phyloP scores from a whole-genome alignment of 2,329 filamentous ascomycete genomes.

The Exophiala dermatitidis region DNA sequence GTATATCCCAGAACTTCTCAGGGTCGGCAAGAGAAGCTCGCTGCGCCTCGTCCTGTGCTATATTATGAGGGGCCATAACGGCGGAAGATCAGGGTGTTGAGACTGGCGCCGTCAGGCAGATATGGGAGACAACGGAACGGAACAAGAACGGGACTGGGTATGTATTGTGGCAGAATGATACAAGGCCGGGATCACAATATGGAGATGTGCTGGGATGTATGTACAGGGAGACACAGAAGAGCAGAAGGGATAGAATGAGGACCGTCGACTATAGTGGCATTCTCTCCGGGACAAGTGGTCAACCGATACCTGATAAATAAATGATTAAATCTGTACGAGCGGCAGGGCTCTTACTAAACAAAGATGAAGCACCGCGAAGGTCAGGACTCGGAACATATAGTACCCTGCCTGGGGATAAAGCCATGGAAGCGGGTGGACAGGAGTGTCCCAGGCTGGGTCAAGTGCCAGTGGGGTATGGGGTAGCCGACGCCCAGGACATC shows the following conservation, averaged over 20 bases:
- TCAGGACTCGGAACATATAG: not conserved
- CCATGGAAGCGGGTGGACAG: not conserved
- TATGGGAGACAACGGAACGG: not conserved
- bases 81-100: not conserved
- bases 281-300: no score
- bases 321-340: no score
- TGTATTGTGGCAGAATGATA: no score
- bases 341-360: not conserved
- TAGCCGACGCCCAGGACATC: not conserved
- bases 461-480: not conserved
- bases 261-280: no score
- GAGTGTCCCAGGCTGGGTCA: not conserved
- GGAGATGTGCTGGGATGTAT: no score
- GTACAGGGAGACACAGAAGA: no score
- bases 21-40: constrained; percentile 58
- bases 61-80: constrained; percentile 22
- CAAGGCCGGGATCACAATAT: no score
- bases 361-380: not conserved
- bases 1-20: constrained; percentile 65
- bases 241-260: no score
- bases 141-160: not conserved
- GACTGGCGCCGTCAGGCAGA: no score
- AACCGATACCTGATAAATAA: no score
- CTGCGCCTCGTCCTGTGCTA: constrained; percentile 46
- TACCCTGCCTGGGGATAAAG: not conserved